phyloP scores from a whole-genome alignment of 257 asterid genomes.

The Nicotiana undulata region DNA sequence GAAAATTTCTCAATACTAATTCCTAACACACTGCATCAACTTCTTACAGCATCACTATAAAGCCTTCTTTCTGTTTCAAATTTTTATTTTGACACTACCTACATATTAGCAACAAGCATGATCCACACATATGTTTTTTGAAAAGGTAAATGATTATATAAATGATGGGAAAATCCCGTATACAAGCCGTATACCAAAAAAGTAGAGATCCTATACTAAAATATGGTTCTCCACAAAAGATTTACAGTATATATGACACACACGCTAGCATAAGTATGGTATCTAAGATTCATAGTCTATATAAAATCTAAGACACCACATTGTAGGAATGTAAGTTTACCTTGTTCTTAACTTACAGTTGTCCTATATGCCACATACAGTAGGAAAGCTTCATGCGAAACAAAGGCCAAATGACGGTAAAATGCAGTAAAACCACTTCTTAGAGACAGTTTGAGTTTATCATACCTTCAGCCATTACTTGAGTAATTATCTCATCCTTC shows the following conservation, averaged over 20 bases:
- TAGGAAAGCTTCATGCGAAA: neutral
- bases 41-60: neutral
- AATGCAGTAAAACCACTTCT: neutral
- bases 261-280: neutral
- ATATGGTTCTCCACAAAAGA: no score
- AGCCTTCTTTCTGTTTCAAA: conserved; percentile 3
- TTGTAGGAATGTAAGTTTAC: neutral
- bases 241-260: no score
- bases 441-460: neutral
- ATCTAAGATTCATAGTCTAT: neutral
- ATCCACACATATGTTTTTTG: neutral
- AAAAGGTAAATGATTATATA: no score
- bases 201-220: no score
- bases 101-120: neutral
- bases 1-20: neutral
- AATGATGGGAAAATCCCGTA: no score
- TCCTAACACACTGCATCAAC: conserved; percentile 2
- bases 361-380: neutral
- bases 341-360: neutral
- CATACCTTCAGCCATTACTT: conserved; percentile 97
- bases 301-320: neutral
- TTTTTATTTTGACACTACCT: neutral
- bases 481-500: conserved; percentile 87
- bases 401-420: neutral
- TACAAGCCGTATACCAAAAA: no score